Conservation (phyloP, 2,329 filamentous ascomycete species). For the Hypoxylon sp. region DNA sequence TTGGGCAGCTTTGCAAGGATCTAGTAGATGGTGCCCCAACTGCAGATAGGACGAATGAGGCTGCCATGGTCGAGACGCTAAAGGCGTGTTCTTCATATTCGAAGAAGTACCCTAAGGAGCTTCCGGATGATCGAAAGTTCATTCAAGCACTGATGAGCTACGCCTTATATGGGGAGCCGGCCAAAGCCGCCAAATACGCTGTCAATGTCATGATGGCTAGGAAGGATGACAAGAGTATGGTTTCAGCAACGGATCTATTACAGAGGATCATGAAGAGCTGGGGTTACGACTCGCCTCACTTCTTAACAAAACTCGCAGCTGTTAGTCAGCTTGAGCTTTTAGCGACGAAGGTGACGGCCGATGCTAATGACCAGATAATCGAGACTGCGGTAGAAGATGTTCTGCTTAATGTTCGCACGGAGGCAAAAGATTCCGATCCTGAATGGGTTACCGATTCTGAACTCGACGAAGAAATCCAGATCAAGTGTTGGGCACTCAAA, state of each 20-base stretch:
- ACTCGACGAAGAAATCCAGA: slow-evolving; percentile 83
- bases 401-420: slow-evolving; percentile 76
- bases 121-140: slow-evolving; percentile 86
- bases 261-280: slow-evolving; percentile 81
- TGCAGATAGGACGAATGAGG: slow-evolving; percentile 75
- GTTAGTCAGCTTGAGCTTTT: slow-evolving; percentile 83
- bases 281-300: slow-evolving; percentile 79
- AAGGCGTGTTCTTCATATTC: slow-evolving; percentile 96
- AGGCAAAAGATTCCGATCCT: slow-evolving; percentile 69
- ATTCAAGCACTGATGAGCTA: slow-evolving; percentile 85
- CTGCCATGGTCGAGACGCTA: slow-evolving; percentile 86
- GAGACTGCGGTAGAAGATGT: slow-evolving; percentile 83
- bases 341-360: slow-evolving; percentile 78
- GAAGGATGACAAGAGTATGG: slow-evolving; percentile 79
- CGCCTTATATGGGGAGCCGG: slow-evolving; percentile 84
- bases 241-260: slow-evolving; percentile 87
- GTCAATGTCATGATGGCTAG: slow-evolving; percentile 89
- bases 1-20: slow-evolving; percentile 90
- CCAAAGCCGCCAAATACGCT: slow-evolving; percentile 91
- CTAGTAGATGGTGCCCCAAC: slow-evolving; percentile 85
- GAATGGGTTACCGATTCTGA: slow-evolving; percentile 78
- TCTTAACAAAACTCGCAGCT: slow-evolving; percentile 80
- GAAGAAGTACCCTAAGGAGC: slow-evolving; percentile 85
- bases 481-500: slow-evolving; percentile 87
- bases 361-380: slow-evolving; percentile 81